Conservation (phyloP, 2,329 filamentous ascomycete species). For the Hymenoscyphus salicellus region DNA sequence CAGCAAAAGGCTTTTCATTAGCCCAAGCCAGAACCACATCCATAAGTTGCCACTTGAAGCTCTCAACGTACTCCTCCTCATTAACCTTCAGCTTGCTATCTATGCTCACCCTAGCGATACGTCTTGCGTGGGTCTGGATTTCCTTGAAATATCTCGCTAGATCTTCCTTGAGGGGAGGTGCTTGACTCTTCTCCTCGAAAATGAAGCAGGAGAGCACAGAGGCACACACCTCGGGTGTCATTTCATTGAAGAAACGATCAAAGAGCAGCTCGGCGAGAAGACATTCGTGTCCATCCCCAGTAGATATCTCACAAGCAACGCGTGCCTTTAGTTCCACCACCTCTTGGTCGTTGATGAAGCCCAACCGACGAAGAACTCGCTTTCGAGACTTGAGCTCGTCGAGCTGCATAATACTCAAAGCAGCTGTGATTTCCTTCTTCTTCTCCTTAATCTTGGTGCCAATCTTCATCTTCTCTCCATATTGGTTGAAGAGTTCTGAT, state of each 20-base stretch:
- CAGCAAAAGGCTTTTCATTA: constrained; percentile 81
- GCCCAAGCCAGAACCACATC: constrained; percentile 93
- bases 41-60: constrained; percentile 94
- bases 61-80: constrained; percentile 87
- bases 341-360: constrained; percentile 93
- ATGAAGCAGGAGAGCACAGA: constrained; percentile 90
- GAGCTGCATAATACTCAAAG: constrained; percentile 84
- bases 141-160: constrained; percentile 81
- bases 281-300: constrained; percentile 77
- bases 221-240: constrained; percentile 83
- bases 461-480: constrained; percentile 74
- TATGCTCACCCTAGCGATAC: constrained; percentile 88
- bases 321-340: constrained; percentile 96
- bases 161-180: constrained; percentile 74
- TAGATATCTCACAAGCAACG: constrained; percentile 95
- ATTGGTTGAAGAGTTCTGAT: constrained; percentile 81
- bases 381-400: constrained; percentile 96
- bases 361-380: constrained; percentile 86
- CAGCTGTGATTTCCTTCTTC: constrained; percentile 82
- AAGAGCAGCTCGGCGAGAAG: constrained; percentile 91
- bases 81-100: constrained; percentile 94
- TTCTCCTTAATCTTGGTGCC: constrained; percentile 77
- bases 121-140: constrained; percentile 80
- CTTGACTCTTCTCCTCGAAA: constrained; percentile 91
- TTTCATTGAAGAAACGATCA: constrained; percentile 96